These are phyloP conservation scores for Sonneratia alba DNA, from an alignment of 345 rosid genomes.

Conservation along the genomic window DNA sequence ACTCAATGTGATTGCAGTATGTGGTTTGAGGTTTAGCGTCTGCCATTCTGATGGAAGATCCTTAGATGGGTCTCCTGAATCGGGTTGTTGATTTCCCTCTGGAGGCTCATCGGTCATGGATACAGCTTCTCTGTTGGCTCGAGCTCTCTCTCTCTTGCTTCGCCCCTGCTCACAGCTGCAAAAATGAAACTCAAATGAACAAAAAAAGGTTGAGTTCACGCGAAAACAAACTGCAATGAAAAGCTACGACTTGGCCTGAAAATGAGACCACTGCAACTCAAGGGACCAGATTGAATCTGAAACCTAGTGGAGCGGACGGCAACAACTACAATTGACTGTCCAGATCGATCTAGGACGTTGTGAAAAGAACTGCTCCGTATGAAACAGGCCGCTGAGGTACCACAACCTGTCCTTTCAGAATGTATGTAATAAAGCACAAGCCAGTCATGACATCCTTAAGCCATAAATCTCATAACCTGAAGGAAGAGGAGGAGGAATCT, in stretches of 20 bases:
- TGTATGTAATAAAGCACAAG: constrained; percentile 33
- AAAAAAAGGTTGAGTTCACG: no score
- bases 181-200: no score
- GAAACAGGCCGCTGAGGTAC: constrained; percentile 46
- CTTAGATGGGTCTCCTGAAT: constrained; percentile 40
- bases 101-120: constrained; percentile 14
- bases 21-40: constrained; percentile 16
- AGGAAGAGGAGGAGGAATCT: constrained; percentile 90
- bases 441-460: constrained; percentile 27
- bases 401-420: constrained; percentile 55
- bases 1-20: no score
- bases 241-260: neutral
- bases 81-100: constrained; percentile 34
- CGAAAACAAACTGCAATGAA: no score
- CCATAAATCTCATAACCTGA: constrained; percentile 47
- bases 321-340: constrained; percentile 30
- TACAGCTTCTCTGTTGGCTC: constrained; percentile 29
- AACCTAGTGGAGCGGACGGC: constrained; percentile 31
- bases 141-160: no score
- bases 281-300: constrained; percentile 26
- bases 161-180: no score
- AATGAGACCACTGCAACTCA: constrained; percentile 20
- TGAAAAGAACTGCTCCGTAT: constrained; percentile 53
- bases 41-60: constrained; percentile 79
- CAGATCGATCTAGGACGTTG: constrained; percentile 36